Evolutionary conservation across 179 eudicot species (phyloP).

Genomic region (Camellia oleifera): DNA sequence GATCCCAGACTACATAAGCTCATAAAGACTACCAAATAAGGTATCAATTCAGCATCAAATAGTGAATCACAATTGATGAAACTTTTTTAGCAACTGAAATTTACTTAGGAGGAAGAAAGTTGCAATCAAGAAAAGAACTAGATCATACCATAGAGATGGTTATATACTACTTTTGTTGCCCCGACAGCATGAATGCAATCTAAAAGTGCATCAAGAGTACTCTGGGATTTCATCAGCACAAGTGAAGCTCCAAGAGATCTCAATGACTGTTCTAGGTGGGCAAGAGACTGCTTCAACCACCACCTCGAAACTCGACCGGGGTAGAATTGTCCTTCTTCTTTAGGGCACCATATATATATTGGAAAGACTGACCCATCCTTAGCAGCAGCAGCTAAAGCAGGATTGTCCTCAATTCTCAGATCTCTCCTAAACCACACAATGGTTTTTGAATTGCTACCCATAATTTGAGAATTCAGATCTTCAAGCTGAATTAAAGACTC

Average conservation of each 20-base stretch:
- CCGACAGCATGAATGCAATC: constrained; percentile 69
- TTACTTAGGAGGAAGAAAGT: not conserved
- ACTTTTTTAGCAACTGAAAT: not conserved
- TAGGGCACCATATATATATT: constrained; percentile 91
- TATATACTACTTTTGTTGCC: constrained; percentile 78
- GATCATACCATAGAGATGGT: constrained; percentile 87
- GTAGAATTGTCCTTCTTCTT: constrained; percentile 87
- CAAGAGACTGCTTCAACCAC: constrained; percentile 94
- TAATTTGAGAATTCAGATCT: constrained; percentile 20
- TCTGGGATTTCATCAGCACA: constrained; percentile 61
- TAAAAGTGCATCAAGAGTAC: constrained; percentile 71
- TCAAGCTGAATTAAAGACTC: constrained; percentile 8
- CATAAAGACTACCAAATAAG: not conserved
- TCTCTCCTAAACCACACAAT: constrained; percentile 98
- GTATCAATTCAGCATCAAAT: not conserved
- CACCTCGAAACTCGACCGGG: constrained; percentile 98
- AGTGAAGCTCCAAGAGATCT: constrained; percentile 78
- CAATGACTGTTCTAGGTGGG: constrained; percentile 68
- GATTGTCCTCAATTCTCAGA: constrained; percentile 94
- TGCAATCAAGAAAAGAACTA: not conserved
- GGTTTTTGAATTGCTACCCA: constrained; percentile 58
- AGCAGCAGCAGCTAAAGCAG: constrained; percentile 87
- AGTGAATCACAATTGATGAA: not conserved
- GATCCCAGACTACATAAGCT: not conserved
- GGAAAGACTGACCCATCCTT: constrained; percentile 76